A percentile compares a stretch with the other conserved stretches of the same genome.
phyloP scores from a whole-genome alignment of 2,329 filamentous ascomycete genomes.

The Didymella pomorum region DNA sequence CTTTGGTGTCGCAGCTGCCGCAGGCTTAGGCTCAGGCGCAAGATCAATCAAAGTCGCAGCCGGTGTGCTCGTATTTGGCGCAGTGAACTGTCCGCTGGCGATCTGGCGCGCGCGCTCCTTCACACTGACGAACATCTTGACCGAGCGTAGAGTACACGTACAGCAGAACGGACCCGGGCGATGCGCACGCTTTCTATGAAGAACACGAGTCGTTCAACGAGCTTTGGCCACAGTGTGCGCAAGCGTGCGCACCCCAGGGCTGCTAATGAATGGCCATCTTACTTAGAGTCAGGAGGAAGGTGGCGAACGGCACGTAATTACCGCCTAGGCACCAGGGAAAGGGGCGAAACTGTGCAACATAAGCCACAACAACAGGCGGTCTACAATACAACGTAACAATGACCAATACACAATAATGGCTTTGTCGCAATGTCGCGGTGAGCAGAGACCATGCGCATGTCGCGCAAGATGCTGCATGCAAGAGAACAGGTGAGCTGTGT shows the following conservation, averaged over 20 bases:
- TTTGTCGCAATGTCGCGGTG: neutral
- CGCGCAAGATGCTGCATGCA: constrained; percentile 11
- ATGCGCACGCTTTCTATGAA: constrained; percentile 17
- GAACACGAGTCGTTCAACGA: constrained; percentile 9
- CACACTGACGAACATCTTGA: constrained; percentile 27
- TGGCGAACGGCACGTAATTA: constrained; percentile 23
- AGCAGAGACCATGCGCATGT: constrained; percentile 6
- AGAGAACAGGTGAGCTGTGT: neutral
- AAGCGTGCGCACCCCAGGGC: constrained; percentile 9
- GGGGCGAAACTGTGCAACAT: constrained; percentile 20
- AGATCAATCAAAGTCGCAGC: constrained; percentile 6
- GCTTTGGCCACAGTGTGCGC: constrained; percentile 20
- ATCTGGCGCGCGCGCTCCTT: constrained; percentile 27
- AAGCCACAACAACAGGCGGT: neutral
- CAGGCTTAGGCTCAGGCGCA: constrained; percentile 10
- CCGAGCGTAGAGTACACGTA: constrained; percentile 12
- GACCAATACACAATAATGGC: neutral
- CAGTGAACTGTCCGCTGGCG: constrained; percentile 23
- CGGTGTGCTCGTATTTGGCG: neutral
- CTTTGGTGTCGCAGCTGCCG: constrained; percentile 5
- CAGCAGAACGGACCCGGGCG: constrained; percentile 14
- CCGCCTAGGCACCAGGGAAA: constrained; percentile 19
- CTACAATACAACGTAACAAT: neutral
- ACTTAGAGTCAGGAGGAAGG: constrained; percentile 19
- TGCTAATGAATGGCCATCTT: constrained; percentile 20